A percentile compares a stretch with the other conserved stretches of the same genome.
phyloP scores from a whole-genome alignment of 805 yeast species.

The Cyberlindnera meyerae region DNA sequence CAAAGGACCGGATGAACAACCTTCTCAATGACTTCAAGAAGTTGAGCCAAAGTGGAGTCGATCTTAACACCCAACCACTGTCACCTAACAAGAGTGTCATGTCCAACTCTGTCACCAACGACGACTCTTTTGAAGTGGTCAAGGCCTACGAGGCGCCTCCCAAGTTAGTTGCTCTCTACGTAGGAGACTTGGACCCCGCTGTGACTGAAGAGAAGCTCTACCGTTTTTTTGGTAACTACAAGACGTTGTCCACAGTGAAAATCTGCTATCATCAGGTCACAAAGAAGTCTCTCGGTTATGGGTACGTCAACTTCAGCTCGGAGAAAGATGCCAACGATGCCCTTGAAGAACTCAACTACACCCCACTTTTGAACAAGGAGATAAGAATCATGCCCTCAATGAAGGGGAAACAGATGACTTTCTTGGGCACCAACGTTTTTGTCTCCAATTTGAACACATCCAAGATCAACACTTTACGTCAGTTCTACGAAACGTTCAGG shows the following conservation, averaged over 20 bases:
- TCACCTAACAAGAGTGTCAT: not conserved
- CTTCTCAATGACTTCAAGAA: slow-evolving; percentile 26
- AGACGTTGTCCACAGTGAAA: slow-evolving; percentile 52
- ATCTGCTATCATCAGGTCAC: slow-evolving; percentile 51
- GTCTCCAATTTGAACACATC: slow-evolving; percentile 36
- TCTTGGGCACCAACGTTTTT: slow-evolving; percentile 46
- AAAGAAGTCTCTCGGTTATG: slow-evolving; percentile 64
- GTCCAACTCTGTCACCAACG: slow-evolving; percentile 10
- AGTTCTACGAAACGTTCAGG: slow-evolving; percentile 46
- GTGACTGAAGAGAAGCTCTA: slow-evolving; percentile 47
- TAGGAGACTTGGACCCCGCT: slow-evolving; percentile 53
- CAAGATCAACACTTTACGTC: slow-evolving; percentile 34
- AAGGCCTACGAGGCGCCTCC: slow-evolving; percentile 11
- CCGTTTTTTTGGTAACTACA: slow-evolving; percentile 37
- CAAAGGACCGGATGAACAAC: slow-evolving; percentile 23
- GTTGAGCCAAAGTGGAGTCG: too few relatives aligned
- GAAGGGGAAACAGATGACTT: slow-evolving; percentile 36
- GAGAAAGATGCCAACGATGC: slow-evolving; percentile 51
- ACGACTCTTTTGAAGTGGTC: slow-evolving; percentile 16
- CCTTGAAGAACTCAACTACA: slow-evolving; percentile 51
- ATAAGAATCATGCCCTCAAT: slow-evolving; percentile 53
- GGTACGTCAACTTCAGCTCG: slow-evolving; percentile 58
- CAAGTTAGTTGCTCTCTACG: slow-evolving; percentile 34
- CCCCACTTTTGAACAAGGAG: slow-evolving; percentile 35
- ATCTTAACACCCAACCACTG: too few relatives aligned